A percentile compares a stretch with the other conserved stretches of the same genome.
phyloP scores from a whole-genome alignment of 2,329 filamentous ascomycete species.

The Magnaporthiopsis rhizophila region DNA sequence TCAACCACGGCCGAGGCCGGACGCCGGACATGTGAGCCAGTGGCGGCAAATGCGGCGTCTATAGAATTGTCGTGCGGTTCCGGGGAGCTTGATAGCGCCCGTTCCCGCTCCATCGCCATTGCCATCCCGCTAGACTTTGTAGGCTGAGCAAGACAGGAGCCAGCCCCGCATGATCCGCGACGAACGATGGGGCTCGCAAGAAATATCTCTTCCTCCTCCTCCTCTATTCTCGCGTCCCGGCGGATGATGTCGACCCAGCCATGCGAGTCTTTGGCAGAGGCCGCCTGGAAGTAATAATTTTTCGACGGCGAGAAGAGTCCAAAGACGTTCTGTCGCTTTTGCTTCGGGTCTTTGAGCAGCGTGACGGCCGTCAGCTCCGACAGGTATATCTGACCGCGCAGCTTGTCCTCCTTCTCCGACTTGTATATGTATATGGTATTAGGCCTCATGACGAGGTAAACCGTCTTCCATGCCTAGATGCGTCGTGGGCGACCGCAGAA shows the following conservation, averaged over 20 bases:
- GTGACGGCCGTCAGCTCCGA: conserved; percentile 88
- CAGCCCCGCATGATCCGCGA: conserved; percentile 33
- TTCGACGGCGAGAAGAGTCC: conserved; percentile 84
- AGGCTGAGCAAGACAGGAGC: conserved; percentile 10
- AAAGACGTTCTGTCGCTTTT: conserved; percentile 80
- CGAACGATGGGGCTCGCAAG: conserved; percentile 56
- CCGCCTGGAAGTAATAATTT: conserved; percentile 84
- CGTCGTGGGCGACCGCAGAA: background rate
- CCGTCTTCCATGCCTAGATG: conserved; percentile 74
- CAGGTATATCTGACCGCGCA: conserved; percentile 80
- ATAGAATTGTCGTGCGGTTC: conserved; percentile 43
- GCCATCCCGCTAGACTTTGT: conserved; percentile 11
- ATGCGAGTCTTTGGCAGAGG: conserved; percentile 63
- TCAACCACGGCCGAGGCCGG: conserved; percentile 49
- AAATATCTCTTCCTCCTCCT: conserved; percentile 79
- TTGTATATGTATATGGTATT: conserved; percentile 91
- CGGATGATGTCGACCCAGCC: conserved; percentile 83
- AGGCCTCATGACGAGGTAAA: conserved; percentile 83
- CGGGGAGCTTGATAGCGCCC: conserved; percentile 50
- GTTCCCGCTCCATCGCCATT: conserved; percentile 30
- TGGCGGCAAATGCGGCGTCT: conserved; percentile 17
- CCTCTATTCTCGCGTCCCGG: conserved; percentile 71
- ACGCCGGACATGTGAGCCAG: conserved; percentile 17
- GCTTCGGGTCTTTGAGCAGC: conserved; percentile 79
- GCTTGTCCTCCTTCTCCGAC: conserved; percentile 78